Percentiles rank a stretch among this genome's conserved stretches.
Evolutionary conservation across 371 early-diverging fungal genomes (phyloP).

Genomic region (Zopfochytrium polystomum): DNA sequence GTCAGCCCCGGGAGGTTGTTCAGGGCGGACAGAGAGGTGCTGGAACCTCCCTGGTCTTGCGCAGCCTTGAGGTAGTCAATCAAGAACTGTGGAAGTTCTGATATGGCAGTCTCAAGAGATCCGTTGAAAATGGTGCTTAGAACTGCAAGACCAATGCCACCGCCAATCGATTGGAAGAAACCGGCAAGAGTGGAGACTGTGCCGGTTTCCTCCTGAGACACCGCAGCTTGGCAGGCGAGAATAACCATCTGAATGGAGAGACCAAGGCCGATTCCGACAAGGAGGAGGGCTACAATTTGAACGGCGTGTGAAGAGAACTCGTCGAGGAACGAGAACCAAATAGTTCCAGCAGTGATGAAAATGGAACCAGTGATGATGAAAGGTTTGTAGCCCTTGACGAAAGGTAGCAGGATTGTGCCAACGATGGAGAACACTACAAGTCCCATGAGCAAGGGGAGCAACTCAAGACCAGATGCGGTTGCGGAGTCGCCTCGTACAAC

Average conservation of each 20-base stretch:
- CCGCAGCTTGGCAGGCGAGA: slow-evolving; percentile 43
- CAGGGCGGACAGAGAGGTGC: too few species aligned
- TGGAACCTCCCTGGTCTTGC: too few species aligned
- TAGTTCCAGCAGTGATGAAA: slow-evolving; percentile 47
- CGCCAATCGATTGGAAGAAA: too few species aligned
- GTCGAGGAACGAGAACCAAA: slow-evolving; percentile 48
- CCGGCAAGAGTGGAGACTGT: not conserved
- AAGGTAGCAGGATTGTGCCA: slow-evolving; percentile 49
- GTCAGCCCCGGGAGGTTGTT: too few species aligned
- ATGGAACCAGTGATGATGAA: slow-evolving; percentile 50
- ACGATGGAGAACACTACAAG: slow-evolving; percentile 48
- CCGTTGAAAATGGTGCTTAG: too few species aligned
- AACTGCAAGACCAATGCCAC: too few species aligned
- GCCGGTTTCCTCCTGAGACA: slow-evolving; percentile 35
- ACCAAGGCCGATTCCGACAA: slow-evolving; percentile 53
- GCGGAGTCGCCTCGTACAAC: slow-evolving; percentile 59
- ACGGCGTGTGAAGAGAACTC: slow-evolving; percentile 35
- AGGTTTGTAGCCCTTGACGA: slow-evolving; percentile 19
- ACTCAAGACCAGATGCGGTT: slow-evolving; percentile 55
- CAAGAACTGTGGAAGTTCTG: too few species aligned
- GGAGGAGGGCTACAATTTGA: slow-evolving; percentile 45
- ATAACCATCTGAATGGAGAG: slow-evolving; percentile 37
- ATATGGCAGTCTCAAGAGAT: too few species aligned
- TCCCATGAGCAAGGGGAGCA: slow-evolving; percentile 56
- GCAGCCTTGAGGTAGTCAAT: too few species aligned